These are phyloP conservation scores for Malassezia vespertilionis DNA, from an alignment of 1,284 basidiomycete species.

Conservation along the genomic window DNA sequence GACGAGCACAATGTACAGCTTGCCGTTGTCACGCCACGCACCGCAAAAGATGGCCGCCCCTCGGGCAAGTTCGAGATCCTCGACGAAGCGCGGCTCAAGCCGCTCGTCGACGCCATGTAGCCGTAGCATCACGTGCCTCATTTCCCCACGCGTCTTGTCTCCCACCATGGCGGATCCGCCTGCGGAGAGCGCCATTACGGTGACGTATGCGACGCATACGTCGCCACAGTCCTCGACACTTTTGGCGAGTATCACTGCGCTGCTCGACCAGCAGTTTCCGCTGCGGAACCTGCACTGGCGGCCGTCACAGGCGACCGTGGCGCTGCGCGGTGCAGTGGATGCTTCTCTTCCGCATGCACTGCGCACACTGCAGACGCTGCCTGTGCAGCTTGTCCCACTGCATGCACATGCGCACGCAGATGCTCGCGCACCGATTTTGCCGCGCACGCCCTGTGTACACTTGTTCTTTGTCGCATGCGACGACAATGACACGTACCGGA, in stretches of 20 bases:
- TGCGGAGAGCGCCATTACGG: slow-evolving; percentile 18
- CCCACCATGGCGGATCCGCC: background rate
- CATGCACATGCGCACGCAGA: background rate
- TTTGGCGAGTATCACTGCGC: slow-evolving; percentile 24
- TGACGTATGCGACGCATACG: slow-evolving; percentile 38
- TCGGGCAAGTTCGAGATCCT: slow-evolving; percentile 43
- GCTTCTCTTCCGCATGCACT: slow-evolving; percentile 3
- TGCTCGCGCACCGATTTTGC: background rate
- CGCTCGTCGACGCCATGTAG: slow-evolving; percentile 43
- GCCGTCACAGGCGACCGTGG: slow-evolving; percentile 11
- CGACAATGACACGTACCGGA: slow-evolving; percentile 43
- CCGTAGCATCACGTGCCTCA: background rate
- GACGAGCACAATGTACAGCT: slow-evolving; percentile 97
- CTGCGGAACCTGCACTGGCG: slow-evolving; percentile 44
- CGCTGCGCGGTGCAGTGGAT: slow-evolving; percentile 1
- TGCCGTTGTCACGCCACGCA: slow-evolving; percentile 53
- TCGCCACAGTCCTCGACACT: slow-evolving; percentile 28
- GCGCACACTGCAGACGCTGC: slow-evolving; percentile 9
- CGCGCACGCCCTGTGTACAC: slow-evolving; percentile 30
- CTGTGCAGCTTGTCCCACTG: slow-evolving; percentile 10
- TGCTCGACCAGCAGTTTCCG: slow-evolving; percentile 35
- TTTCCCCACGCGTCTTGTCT: background rate
- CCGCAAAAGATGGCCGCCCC: slow-evolving; percentile 33
- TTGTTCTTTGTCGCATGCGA: slow-evolving; percentile 41
- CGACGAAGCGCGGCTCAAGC: slow-evolving; percentile 36